phyloP scores from a whole-genome alignment of 139 green algal species.

The Chlorella sp. region DNA sequence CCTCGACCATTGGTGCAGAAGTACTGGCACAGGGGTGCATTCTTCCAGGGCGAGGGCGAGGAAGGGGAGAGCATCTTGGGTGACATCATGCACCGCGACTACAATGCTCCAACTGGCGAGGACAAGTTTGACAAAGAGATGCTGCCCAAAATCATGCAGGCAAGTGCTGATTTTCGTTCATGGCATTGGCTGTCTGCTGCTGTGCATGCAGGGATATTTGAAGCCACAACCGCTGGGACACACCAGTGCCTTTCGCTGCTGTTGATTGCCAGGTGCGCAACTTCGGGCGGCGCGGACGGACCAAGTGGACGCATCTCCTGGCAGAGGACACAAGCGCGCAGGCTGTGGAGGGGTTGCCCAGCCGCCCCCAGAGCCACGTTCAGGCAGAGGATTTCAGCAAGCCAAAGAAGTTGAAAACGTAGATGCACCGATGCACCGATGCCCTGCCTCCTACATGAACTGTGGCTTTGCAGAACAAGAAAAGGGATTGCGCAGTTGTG shows the following conservation, averaged over 20 bases:
- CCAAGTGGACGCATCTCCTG: conserved; percentile 93
- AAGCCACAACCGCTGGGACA: background rate
- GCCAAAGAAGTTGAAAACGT: conserved; percentile 15
- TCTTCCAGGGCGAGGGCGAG: conserved; percentile 80
- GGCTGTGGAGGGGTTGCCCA: background rate
- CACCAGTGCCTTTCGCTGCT: background rate
- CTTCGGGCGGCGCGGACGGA: conserved; percentile 91
- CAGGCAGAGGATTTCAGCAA: conserved; percentile 12
- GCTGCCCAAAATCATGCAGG: conserved; percentile 93
- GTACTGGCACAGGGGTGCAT: conserved; percentile 99
- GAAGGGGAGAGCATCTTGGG: conserved; percentile 30
- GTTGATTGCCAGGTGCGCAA: conserved; percentile 81
- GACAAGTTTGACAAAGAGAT: conserved; percentile 91
- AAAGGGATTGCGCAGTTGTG: too few relatives aligned
- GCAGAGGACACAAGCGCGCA: conserved; percentile 85
- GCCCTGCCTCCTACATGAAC: too few relatives aligned
- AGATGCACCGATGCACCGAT: too few relatives aligned
- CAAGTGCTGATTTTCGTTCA: background rate
- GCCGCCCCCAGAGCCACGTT: background rate
- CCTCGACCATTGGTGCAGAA: conserved; percentile 89
- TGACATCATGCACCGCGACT: conserved; percentile 84
- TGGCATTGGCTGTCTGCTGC: background rate
- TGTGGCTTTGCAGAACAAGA: too few relatives aligned
- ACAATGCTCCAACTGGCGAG: conserved; percentile 84
- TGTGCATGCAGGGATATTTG: background rate